Percentiles rank a stretch among this genome's conserved stretches.
These are phyloP conservation scores for Gyrodon lividus DNA, from an alignment of 768 basidiomycete genomes.

Conservation along the genomic window DNA sequence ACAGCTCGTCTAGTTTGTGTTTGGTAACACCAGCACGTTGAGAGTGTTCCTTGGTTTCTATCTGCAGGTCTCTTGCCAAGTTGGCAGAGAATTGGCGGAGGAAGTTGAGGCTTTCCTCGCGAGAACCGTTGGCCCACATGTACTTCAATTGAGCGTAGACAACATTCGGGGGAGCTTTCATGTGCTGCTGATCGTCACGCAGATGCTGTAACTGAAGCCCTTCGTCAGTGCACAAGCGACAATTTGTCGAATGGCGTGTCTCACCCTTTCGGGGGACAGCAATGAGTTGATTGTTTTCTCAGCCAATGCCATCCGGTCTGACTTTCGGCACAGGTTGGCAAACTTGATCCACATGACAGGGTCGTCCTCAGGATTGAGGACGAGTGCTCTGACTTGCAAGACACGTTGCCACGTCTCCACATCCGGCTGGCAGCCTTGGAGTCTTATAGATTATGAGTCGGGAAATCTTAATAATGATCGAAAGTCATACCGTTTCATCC, in stretches of 20 bases:
- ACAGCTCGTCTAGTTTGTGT: constrained; percentile 65
- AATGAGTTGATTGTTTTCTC: constrained; percentile 96
- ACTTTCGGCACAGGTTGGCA: constrained; percentile 94
- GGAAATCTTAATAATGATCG: neutral
- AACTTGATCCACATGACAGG: constrained; percentile 99
- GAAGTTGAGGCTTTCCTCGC: constrained; percentile 77
- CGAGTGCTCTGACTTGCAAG: constrained; percentile 91
- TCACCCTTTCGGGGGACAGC: constrained; percentile 68
- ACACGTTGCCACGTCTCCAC: constrained; percentile 99
- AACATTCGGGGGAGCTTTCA: constrained; percentile 89
- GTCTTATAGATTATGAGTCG: constrained; percentile 39
- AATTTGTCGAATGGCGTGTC: constrained; percentile 14
- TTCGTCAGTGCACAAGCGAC: constrained; percentile 1
- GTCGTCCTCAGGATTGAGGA: constrained; percentile 90
- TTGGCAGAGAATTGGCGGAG: constrained; percentile 79
- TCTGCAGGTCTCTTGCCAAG: constrained; percentile 71
- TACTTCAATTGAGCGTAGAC: constrained; percentile 95
- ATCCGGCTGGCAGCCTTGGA: constrained; percentile 96
- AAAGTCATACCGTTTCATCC: constrained; percentile 83
- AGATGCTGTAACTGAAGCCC: constrained; percentile 40
- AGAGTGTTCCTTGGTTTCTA: constrained; percentile 51
- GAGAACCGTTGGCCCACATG: constrained; percentile 87
- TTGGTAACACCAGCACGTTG: constrained; percentile 54
- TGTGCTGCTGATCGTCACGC: constrained; percentile 49
- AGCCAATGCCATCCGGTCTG: constrained; percentile 89